These are phyloP conservation scores for Micractinium conductrix DNA, from an alignment of 139 green algal species.

Conservation along the genomic window DNA sequence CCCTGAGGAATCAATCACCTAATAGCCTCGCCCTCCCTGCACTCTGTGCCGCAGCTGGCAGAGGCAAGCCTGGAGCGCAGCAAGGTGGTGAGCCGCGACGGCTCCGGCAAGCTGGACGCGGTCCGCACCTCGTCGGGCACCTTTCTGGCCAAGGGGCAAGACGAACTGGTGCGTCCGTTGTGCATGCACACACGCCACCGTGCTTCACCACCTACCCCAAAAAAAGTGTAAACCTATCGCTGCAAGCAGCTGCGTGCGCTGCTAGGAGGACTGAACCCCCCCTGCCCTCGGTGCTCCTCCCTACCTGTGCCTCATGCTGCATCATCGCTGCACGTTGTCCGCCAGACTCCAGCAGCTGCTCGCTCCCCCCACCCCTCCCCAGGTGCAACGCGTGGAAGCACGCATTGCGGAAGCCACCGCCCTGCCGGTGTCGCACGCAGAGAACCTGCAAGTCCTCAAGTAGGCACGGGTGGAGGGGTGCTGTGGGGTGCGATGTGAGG, in stretches of 20 bases:
- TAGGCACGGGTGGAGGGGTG: background rate
- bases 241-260: no score
- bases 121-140: background rate
- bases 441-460: background rate
- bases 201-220: no score
- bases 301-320: no score
- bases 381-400: background rate
- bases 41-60: background rate
- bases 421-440: background rate
- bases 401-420: background rate
- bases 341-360: no score
- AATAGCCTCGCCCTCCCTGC: no score
- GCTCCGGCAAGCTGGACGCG: constrained; percentile 4
- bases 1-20: background rate
- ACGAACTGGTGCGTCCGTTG: no score
- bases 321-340: no score
- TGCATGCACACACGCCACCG: no score
- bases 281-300: no score
- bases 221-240: no score
- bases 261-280: no score
- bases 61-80: background rate
- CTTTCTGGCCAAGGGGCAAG: constrained; percentile 3
- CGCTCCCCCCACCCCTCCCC: no score
- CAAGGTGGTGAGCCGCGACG: background rate
- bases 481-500: background rate